These are phyloP conservation scores for Trametes maxima DNA, from an alignment of 768 basidiomycete genomes.

Conservation along the genomic window DNA sequence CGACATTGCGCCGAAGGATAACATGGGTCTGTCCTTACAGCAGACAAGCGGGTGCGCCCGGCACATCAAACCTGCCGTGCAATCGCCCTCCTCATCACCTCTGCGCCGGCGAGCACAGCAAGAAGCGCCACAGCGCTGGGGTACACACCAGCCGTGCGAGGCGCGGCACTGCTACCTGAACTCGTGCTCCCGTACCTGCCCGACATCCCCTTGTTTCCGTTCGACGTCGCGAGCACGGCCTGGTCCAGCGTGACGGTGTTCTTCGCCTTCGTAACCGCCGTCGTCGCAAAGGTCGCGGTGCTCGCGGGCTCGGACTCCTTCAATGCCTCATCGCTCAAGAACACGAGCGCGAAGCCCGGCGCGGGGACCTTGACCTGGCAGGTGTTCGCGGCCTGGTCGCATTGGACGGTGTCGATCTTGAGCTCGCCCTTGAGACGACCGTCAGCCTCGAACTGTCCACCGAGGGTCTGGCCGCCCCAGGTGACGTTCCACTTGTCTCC, in stretches of 20 bases:
- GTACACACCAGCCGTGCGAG: neutral
- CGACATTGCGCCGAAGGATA: neutral
- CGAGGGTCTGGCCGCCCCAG: conserved; percentile 63
- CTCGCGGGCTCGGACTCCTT: conserved; percentile 36
- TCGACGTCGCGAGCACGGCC: conserved; percentile 38
- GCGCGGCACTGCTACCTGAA: conserved; percentile 25
- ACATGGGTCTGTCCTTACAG: neutral
- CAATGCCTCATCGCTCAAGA: conserved; percentile 51
- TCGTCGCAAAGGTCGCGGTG: conserved; percentile 59
- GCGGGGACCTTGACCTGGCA: conserved; percentile 67
- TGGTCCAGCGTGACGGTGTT: conserved; percentile 62
- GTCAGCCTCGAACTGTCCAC: conserved; percentile 62
- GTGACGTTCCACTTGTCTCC: conserved; percentile 48
- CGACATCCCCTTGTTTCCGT: conserved; percentile 49
- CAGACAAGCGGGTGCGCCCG: neutral
- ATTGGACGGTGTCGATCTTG: conserved; percentile 58
- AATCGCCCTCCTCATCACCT: conserved; percentile 4
- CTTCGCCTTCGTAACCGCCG: conserved; percentile 51
- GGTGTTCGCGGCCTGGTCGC: conserved; percentile 52
- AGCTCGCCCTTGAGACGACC: conserved; percentile 62
- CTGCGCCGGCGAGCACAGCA: conserved; percentile 5
- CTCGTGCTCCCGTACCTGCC: conserved; percentile 26
- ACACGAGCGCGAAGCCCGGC: conserved; percentile 77
- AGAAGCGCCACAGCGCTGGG: conserved; percentile 9
- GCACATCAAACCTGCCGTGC: conserved; percentile 2